Evolutionary conservation across 176 grass and related monocot species (phyloP).

Genomic region (Rhynchospora pubera): DNA sequence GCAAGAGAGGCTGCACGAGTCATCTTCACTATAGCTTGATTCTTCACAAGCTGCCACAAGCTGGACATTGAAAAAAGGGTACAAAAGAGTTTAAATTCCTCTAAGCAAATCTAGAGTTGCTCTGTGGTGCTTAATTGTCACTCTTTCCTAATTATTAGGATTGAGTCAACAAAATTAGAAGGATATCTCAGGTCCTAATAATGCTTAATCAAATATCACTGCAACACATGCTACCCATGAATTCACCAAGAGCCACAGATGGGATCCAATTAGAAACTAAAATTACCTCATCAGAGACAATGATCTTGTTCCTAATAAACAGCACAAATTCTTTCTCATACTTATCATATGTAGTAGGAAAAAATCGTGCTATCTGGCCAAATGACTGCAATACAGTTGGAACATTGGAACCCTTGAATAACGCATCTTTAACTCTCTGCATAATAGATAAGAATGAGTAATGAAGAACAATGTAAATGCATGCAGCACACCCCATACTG

Average conservation of each 20-base stretch:
- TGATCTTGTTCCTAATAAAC: constrained; percentile 52
- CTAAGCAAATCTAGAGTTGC: background rate
- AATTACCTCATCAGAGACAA: constrained; percentile 53
- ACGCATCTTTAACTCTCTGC: constrained; percentile 67
- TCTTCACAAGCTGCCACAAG: constrained; percentile 36
- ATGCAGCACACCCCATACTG: background rate
- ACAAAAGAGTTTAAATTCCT: background rate
- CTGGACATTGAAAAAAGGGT: constrained; percentile 32
- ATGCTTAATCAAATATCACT: background rate
- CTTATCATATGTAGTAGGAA: constrained; percentile 45
- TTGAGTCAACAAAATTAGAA: background rate
- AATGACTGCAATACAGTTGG: constrained; percentile 70
- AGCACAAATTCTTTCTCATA: constrained; percentile 44
- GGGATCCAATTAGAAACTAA: constrained; percentile 4
- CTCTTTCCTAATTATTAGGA: background rate
- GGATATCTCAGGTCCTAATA: background rate
- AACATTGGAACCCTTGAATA: constrained; percentile 44
- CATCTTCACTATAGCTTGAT: constrained; percentile 32
- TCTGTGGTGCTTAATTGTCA: background rate
- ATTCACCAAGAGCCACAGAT: constrained; percentile 11
- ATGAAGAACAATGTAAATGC: background rate
- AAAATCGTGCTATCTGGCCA: constrained; percentile 71
- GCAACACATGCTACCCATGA: background rate
- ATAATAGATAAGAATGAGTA: constrained; percentile 10
- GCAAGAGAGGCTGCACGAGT: constrained; percentile 60